These are phyloP conservation scores for Ogataea degrootiae DNA, from an alignment of 805 yeast genomes.

Conservation along the genomic window DNA sequence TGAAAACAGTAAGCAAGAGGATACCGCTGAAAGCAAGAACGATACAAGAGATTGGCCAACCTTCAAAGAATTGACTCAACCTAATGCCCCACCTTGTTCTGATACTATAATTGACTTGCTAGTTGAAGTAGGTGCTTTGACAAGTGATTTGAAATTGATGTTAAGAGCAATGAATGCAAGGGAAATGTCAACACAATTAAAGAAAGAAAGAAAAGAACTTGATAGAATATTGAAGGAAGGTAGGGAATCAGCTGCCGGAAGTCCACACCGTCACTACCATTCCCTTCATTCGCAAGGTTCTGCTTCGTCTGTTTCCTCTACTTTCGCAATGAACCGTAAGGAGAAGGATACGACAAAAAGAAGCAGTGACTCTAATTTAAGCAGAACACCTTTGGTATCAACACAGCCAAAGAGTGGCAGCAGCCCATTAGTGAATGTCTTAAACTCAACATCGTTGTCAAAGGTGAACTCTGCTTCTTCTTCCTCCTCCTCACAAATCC, in stretches of 20 bases:
- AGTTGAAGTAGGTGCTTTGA: slow-evolving; percentile 56
- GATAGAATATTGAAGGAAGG: slow-evolving; percentile 1
- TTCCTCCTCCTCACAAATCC: background rate
- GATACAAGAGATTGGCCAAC: slow-evolving; percentile 37
- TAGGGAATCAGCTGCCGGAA: too few relatives aligned
- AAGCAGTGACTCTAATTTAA: too few relatives aligned
- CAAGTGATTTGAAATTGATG: slow-evolving; percentile 61
- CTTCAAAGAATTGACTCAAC: slow-evolving; percentile 53
- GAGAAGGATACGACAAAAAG: too few relatives aligned
- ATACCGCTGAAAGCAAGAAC: background rate
- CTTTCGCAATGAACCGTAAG: background rate
- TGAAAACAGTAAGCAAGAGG: background rate
- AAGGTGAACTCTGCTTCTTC: background rate
- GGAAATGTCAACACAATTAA: slow-evolving; percentile 41
- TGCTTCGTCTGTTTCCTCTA: background rate
- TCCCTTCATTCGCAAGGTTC: background rate
- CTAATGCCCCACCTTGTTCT: slow-evolving; percentile 51
- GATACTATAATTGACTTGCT: slow-evolving; percentile 53
- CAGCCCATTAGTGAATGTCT: too few relatives aligned
- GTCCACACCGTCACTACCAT: background rate
- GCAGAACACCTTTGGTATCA: too few relatives aligned
- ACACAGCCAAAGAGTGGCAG: too few relatives aligned
- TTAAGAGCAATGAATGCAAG: slow-evolving; percentile 50
- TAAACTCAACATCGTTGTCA: too few relatives aligned
- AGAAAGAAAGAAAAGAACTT: slow-evolving; percentile 25